Evolutionary conservation across 2,329 filamentous ascomycete species (phyloP).

Genomic region (Fusarium sp.): DNA sequence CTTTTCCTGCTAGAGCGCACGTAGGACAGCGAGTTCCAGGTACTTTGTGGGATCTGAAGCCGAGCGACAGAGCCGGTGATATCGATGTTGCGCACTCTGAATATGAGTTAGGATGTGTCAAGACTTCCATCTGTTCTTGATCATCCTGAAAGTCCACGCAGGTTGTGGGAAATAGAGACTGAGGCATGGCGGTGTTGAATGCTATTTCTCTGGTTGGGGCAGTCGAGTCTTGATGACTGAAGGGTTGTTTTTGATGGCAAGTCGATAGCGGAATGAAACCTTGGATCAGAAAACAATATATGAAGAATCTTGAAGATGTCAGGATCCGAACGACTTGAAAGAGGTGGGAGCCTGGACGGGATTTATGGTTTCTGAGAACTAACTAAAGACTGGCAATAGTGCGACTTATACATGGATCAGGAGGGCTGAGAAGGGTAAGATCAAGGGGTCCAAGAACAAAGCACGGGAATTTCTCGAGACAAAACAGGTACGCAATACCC

Average conservation of each 20-base stretch:
- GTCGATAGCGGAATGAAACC: slow-evolving; percentile 1
- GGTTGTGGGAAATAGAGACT: slow-evolving; percentile 4
- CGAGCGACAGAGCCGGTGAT: neutral
- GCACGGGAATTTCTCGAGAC: slow-evolving; percentile 29
- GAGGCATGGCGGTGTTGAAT: slow-evolving; percentile 24
- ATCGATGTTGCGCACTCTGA: neutral
- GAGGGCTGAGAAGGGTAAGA: slow-evolving; percentile 37
- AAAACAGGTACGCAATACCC: slow-evolving; percentile 32
- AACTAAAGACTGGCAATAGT: slow-evolving; percentile 27
- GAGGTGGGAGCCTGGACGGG: slow-evolving; percentile 46
- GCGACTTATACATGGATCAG: slow-evolving; percentile 28
- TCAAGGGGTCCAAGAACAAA: slow-evolving; percentile 38
- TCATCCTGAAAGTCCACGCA: neutral
- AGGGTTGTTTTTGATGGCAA: neutral
- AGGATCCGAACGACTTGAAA: slow-evolving; percentile 11
- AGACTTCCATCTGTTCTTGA: neutral
- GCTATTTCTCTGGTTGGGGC: neutral
- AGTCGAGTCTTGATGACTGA: neutral
- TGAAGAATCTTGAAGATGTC: slow-evolving; percentile 19
- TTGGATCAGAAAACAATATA: slow-evolving; percentile 24
- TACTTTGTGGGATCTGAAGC: slow-evolving; percentile 48
- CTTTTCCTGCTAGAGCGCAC: slow-evolving; percentile 60
- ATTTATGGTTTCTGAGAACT: slow-evolving; percentile 50
- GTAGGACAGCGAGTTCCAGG: slow-evolving; percentile 65
- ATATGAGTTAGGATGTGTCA: neutral